These are phyloP conservation scores for Hemileia vastatrix DNA, from an alignment of 1,284 basidiomycete genomes.

Conservation along the genomic window DNA sequence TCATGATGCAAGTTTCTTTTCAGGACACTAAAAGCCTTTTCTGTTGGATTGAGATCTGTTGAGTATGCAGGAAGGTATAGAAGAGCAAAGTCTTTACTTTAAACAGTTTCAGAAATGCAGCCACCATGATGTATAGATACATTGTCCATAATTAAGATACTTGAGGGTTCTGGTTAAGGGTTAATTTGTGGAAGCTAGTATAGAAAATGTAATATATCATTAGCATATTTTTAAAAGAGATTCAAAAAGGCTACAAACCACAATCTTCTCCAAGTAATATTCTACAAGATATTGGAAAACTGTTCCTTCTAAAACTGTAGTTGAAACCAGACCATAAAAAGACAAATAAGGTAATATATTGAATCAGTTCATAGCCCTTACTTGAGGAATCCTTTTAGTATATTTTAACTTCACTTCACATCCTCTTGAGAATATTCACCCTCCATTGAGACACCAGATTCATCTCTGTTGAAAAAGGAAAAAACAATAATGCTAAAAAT, in stretches of 20 bases:
- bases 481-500: too few relatives aligned
- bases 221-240: too few relatives aligned
- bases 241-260: too few relatives aligned
- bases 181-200: background rate
- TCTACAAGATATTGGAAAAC: background rate
- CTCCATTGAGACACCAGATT: background rate
- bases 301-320: background rate
- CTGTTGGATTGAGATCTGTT: background rate
- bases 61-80: background rate
- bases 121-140: background rate
- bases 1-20: background rate
- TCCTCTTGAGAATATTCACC: background rate
- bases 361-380: background rate
- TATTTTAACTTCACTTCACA: background rate
- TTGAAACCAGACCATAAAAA: background rate
- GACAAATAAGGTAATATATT: background rate
- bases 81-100: background rate
- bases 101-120: background rate
- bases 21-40: background rate
- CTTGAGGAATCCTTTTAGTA: background rate
- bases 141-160: background rate
- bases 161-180: background rate
- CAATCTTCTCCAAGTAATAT: background rate
- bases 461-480: too few relatives aligned
- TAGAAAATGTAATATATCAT: background rate